phyloP scores from a whole-genome alignment of 2,329 filamentous ascomycete species.

The Zymoseptoria tritici region DNA sequence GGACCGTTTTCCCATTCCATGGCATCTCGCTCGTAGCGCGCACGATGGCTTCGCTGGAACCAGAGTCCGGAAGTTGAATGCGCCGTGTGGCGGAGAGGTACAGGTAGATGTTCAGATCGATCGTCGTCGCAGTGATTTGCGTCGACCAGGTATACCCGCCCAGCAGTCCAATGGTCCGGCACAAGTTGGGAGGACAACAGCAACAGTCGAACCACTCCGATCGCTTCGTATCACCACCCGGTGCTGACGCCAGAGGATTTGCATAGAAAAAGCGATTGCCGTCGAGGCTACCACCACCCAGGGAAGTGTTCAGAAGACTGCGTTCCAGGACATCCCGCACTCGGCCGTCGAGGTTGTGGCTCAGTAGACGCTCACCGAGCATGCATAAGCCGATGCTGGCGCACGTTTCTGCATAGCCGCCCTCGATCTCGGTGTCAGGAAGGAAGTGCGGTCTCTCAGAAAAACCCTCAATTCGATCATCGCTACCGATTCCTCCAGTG shows the following conservation, averaged over 20 bases:
- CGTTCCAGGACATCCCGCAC: conserved; percentile 3
- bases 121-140: not conserved
- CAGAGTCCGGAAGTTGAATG: not conserved
- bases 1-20: not conserved
- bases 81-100: not conserved
- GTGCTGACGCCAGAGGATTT: not conserved
- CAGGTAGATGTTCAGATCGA: conserved; percentile 1
- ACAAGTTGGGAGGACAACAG: conserved; percentile 4
- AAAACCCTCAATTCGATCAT: not conserved
- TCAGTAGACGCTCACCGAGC: conserved; percentile 1
- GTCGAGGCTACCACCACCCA: not conserved
- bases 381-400: conserved; percentile 3
- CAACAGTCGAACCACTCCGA: conserved; percentile 1
- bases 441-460: conserved; percentile 2
- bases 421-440: conserved; percentile 1
- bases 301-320: conserved; percentile 1
- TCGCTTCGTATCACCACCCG: not conserved
- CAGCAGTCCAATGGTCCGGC: not conserved
- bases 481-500: conserved; percentile 3
- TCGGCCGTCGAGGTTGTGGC: not conserved
- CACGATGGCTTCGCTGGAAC: not conserved
- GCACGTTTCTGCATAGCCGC: conserved; percentile 4
- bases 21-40: not conserved
- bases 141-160: conserved; percentile 4
- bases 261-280: conserved; percentile 1